Evolutionary conservation across 2,329 filamentous ascomycete species (phyloP).

Genomic region (Epicoccum nigrum): DNA sequence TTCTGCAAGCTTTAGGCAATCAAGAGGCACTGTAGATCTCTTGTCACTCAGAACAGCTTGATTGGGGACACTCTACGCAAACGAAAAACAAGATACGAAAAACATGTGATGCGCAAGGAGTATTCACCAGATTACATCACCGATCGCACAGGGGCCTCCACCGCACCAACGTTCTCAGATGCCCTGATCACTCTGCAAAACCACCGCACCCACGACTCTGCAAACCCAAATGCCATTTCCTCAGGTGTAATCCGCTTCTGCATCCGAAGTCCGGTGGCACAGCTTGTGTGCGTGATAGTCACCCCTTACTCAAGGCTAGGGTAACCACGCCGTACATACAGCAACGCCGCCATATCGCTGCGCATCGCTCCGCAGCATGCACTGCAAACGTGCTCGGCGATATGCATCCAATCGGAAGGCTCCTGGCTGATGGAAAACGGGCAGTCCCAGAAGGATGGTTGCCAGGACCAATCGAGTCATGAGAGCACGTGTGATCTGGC

Average conservation of each 20-base stretch:
- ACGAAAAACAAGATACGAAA: too few relatives aligned
- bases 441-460: background rate
- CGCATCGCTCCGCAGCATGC: background rate
- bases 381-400: background rate
- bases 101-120: too few relatives aligned
- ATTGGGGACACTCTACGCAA: too few relatives aligned
- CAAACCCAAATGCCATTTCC: background rate
- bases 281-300: background rate
- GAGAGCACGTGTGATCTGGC: background rate
- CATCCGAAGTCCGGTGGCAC: background rate
- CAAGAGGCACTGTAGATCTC: too few relatives aligned
- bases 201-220: background rate
- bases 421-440: background rate
- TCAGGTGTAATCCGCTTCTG: background rate
- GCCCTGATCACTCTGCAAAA: too few relatives aligned
- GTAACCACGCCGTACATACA: background rate
- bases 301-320: constrained; percentile 3
- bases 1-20: too few relatives aligned
- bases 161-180: too few relatives aligned
- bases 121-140: too few relatives aligned
- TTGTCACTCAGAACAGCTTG: too few relatives aligned
- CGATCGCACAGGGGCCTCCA: too few relatives aligned
- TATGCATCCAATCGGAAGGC: constrained; percentile 4
- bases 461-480: background rate
- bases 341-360: background rate